A percentile compares a stretch with the other conserved stretches of the same genome.
These are phyloP conservation scores for Fusarium metavorans DNA, from an alignment of 2,329 filamentous ascomycete species.

Conservation along the genomic window DNA sequence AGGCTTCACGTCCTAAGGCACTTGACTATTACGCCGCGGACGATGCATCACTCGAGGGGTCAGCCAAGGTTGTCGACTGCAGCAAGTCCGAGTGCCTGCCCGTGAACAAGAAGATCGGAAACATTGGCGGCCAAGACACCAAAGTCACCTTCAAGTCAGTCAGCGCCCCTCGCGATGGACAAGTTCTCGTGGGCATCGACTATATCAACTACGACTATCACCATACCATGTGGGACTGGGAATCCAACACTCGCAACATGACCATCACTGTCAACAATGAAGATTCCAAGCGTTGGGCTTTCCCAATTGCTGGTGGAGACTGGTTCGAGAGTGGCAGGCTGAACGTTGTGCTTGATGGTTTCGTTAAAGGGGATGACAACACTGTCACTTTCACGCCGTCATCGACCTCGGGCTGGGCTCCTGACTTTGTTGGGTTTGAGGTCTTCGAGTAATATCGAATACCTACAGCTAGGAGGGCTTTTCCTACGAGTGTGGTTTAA, in stretches of 20 bases:
- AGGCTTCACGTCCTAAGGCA: slow-evolving; percentile 33
- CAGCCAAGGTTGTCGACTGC: slow-evolving; percentile 52
- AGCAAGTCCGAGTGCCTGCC: slow-evolving; percentile 55
- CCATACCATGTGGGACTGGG: slow-evolving; percentile 56
- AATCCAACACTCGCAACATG: slow-evolving; percentile 63
- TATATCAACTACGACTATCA: slow-evolving; percentile 66
- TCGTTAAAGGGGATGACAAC: slow-evolving; percentile 55
- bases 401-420: slow-evolving; percentile 47
- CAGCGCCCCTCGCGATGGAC: slow-evolving; percentile 44
- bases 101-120: slow-evolving; percentile 55
- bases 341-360: slow-evolving; percentile 59
- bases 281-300: slow-evolving; percentile 58
- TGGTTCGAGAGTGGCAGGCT: slow-evolving; percentile 63
- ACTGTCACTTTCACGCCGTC: slow-evolving; percentile 50
- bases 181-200: slow-evolving; percentile 59
- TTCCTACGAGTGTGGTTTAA: not conserved
- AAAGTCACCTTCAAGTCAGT: slow-evolving; percentile 52
- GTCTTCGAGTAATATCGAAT: slow-evolving; percentile 3
- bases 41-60: slow-evolving; percentile 52
- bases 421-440: slow-evolving; percentile 59
- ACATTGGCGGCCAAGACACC: slow-evolving; percentile 49
- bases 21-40: slow-evolving; percentile 55
- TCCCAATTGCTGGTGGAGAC: slow-evolving; percentile 62
- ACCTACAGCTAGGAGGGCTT: not conserved
- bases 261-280: slow-evolving; percentile 61